These are phyloP conservation scores for Guyanaporus albipodus DNA, from an alignment of 768 basidiomycete genomes.

Conservation along the genomic window DNA sequence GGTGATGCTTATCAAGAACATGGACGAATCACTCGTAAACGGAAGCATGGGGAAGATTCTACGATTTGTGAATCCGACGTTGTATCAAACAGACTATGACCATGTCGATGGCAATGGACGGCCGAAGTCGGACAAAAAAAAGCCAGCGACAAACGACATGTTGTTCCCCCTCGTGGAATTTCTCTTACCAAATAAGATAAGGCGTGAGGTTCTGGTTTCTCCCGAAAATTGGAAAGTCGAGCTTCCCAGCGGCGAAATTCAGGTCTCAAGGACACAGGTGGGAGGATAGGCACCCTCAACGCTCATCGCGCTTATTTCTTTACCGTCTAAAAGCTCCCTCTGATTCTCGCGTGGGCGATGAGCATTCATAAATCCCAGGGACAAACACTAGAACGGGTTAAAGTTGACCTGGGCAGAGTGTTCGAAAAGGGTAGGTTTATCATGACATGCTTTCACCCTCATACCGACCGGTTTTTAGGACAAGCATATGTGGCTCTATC, in stretches of 20 bases:
- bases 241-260: slow-evolving; percentile 80
- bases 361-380: slow-evolving; percentile 98
- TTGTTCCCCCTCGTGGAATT: slow-evolving; percentile 79
- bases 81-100: slow-evolving; percentile 42
- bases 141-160: slow-evolving; percentile 29
- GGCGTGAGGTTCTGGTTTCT: slow-evolving; percentile 52
- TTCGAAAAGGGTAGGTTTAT: slow-evolving; percentile 79
- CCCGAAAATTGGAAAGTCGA: slow-evolving; percentile 86
- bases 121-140: slow-evolving; percentile 33
- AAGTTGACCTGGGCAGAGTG: slow-evolving; percentile 87
- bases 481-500: slow-evolving; percentile 92
- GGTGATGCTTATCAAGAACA: slow-evolving; percentile 95
- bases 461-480: slow-evolving; percentile 39
- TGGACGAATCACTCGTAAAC: slow-evolving; percentile 88
- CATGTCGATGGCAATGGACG: slow-evolving; percentile 33
- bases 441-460: background rate
- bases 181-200: slow-evolving; percentile 51
- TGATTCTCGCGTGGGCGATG: slow-evolving; percentile 97
- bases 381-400: slow-evolving; percentile 92
- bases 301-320: background rate
- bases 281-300: slow-evolving; percentile 14
- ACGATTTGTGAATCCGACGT: slow-evolving; percentile 59
- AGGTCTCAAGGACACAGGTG: slow-evolving; percentile 78
- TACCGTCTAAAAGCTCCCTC: slow-evolving; percentile 54
- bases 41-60: slow-evolving; percentile 87